phyloP scores from a whole-genome alignment of 164 flowering plant genomes.

The Annona cherimola region DNA sequence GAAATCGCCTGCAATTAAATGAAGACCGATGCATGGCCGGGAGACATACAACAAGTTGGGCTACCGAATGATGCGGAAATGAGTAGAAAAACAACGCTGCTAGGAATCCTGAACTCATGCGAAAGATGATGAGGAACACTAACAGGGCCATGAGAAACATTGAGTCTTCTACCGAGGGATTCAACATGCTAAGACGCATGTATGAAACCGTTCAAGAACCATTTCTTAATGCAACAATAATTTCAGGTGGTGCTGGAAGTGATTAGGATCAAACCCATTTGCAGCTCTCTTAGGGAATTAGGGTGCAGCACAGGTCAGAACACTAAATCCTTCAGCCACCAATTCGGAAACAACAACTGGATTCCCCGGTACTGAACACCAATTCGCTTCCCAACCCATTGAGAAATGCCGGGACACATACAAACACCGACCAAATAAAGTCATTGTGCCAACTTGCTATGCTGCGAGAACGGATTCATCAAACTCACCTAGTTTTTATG shows the following conservation, averaged over 20 bases:
- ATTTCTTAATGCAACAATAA: constrained; percentile 77
- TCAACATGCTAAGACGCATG: constrained; percentile 96
- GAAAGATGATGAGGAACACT: constrained; percentile 97
- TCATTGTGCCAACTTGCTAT: too few relatives aligned
- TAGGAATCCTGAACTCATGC: constrained; percentile 93
- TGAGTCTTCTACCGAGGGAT: constrained; percentile 94
- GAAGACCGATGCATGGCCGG: too few relatives aligned
- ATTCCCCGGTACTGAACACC: constrained; percentile 60
- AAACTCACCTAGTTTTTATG: too few relatives aligned
- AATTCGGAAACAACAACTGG: constrained; percentile 45
- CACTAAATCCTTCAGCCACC: constrained; percentile 42
- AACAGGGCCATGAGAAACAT: constrained; percentile 99
- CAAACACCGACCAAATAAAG: too few relatives aligned
- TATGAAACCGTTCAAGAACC: constrained; percentile 98
- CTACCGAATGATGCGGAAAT: too few relatives aligned
- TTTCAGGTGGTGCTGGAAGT: constrained; percentile 59
- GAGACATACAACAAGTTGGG: too few relatives aligned
- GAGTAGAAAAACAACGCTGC: too few relatives aligned
- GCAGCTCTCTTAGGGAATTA: constrained; percentile 72
- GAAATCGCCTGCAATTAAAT: too few relatives aligned
- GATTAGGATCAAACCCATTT: constrained; percentile 65
- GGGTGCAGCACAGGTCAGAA: constrained; percentile 36
- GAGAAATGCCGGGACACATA: constrained; percentile 30
- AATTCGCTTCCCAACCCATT: constrained; percentile 93
- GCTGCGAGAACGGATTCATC: too few relatives aligned